Base-by-base conservation (phyloP, 2,329 filamentous ascomycete species). In the Didymella glomerata region DNA sequence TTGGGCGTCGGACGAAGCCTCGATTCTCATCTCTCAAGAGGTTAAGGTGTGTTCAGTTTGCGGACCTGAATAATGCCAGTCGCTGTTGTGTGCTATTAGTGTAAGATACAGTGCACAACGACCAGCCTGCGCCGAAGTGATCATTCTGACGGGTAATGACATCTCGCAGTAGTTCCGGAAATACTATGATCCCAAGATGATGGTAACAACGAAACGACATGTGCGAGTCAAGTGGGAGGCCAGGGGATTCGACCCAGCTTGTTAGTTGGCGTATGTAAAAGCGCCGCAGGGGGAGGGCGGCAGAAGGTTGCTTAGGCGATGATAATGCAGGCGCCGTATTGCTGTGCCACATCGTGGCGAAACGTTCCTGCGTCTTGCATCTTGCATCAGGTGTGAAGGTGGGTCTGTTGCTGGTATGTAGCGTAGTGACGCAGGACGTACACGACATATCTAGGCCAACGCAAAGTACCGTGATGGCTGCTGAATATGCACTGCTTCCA, bases 381-480 rank as follows among this genome's bases (percentile, higher is more conserved):
- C 41, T 44, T 44, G 18, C 25, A 18, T 47, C 32, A 16, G 24
- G 4, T 30, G 32, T 41, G 18, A 27, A 53, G 32, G 11, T 45
- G 22, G 7, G 11, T 30, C 28, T 11, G 24, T n/a, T 10, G 20
- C 16, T 30, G 28, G 32, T 48, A 18, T 45, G 44, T 45, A 24
- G 20, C 25, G 30, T 18, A 47, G 25, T 34, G 25, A 32, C 18
- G 10, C 34, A 11, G 34, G 32, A 25, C 40, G 38, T 18, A 48
- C 45, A 50, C 40, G 22, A 40, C 25, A 20, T 22, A 11, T 25
- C 16, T 41, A 32, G 40, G 27, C 34, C 42, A 44, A 18, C 20
- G 41, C 6, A 30, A 49, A 50, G 46, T 54, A 51, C 50, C 40
- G 47, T 47, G 18, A 42, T 54, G 47, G 56, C 18, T 54, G 22